Evolutionary conservation across 2,329 filamentous ascomycete species (phyloP).

Genomic region (Fusarium aywerte): DNA sequence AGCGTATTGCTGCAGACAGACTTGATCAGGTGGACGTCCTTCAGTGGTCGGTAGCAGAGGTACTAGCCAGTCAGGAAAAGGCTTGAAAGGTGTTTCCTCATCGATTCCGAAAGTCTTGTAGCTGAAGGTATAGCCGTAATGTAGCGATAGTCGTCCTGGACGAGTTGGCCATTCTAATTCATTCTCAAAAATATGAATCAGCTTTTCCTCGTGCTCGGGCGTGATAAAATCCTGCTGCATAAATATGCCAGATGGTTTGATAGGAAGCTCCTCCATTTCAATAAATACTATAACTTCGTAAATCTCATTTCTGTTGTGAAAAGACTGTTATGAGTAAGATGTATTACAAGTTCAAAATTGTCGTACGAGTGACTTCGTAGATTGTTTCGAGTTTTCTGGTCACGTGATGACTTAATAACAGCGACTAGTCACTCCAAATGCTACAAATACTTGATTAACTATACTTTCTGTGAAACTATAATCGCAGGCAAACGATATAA

Average conservation of each 20-base stretch:
- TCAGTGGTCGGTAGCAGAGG: conserved; percentile 60
- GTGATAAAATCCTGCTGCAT: conserved; percentile 61
- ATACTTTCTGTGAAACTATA: too few species aligned
- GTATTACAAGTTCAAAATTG: too few species aligned
- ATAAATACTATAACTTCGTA: fast-evolving
- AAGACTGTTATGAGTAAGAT: neutral
- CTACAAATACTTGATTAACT: too few species aligned
- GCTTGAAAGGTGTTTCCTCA: conserved; percentile 58
- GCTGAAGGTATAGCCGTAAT: conserved; percentile 68
- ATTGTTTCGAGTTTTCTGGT: conserved; percentile 14
- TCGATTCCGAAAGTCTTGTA: conserved; percentile 69
- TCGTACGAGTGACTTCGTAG: conserved; percentile 2
- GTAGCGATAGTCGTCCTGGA: conserved; percentile 60
- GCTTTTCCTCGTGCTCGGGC: conserved; percentile 55
- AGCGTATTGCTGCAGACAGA: conserved; percentile 70
- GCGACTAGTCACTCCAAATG: too few species aligned
- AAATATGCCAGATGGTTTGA: conserved; percentile 52
- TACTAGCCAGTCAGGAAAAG: conserved; percentile 62
- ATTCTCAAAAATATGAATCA: conserved; percentile 56
- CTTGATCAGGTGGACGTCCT: conserved; percentile 62
- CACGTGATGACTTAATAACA: conserved; percentile 1
- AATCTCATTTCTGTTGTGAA: neutral
- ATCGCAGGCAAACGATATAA: too few species aligned
- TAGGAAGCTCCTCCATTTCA: conserved; percentile 44
- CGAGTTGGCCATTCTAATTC: conserved; percentile 59